Evolutionary conservation across 129 eudicot genomes (phyloP).

Genomic region (Helianthus annuus): HanXRQr2.0-SUNRISE NC_035447.2:43044505-43045004

Average conservation of each 20-base stretch:
- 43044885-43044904: slow-evolving; percentile 53
- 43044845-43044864: slow-evolving; percentile 76
- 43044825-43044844: slow-evolving; percentile 65
- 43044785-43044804: slow-evolving; percentile 59
- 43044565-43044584: slow-evolving; percentile 97
- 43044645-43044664: slow-evolving; percentile 82
- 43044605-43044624: slow-evolving; percentile 85
- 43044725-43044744: slow-evolving; percentile 67
- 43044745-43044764: slow-evolving; percentile 92
- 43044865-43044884: slow-evolving; percentile 60
- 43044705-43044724: slow-evolving; percentile 92
- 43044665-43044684: slow-evolving; percentile 70
- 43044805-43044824: slow-evolving; percentile 67
- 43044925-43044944: slow-evolving; percentile 21
- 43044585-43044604: slow-evolving; percentile 88
- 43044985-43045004: slow-evolving; percentile 30
- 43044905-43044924: slow-evolving; percentile 33
- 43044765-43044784: slow-evolving; percentile 91
- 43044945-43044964: slow-evolving; percentile 53
- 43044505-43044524: slow-evolving; percentile 92
- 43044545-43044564: slow-evolving; percentile 95
- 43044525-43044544: slow-evolving; percentile 91
- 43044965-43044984: slow-evolving; percentile 34
- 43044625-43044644: slow-evolving; percentile 88
- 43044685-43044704: slow-evolving; percentile 73